Percentiles rank a stretch among this genome's conserved stretches.
These are phyloP conservation scores for Blastobotrys peoriensis DNA, from an alignment of 805 yeast genomes.

Conservation along the genomic window DNA sequence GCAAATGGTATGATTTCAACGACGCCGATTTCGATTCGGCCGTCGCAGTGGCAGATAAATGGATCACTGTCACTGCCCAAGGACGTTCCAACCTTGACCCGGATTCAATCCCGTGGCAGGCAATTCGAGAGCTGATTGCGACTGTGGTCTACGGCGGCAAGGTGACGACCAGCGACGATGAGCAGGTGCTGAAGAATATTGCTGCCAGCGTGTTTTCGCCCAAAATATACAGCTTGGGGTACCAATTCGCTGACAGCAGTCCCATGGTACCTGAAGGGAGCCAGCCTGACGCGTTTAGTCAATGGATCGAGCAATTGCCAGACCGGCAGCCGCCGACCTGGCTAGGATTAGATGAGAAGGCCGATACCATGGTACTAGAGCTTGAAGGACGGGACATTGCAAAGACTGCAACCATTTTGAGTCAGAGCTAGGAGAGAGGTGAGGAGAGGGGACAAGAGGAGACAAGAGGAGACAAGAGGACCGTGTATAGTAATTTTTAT, in stretches of 20 bases:
- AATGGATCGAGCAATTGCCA: constrained; percentile 53
- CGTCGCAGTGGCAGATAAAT: constrained; percentile 36
- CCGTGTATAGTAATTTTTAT: too few relatives aligned
- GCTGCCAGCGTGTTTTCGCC: constrained; percentile 12
- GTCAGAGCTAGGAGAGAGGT: too few relatives aligned
- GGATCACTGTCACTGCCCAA: constrained; percentile 29
- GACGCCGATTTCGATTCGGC: constrained; percentile 63
- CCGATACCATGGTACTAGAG: constrained; percentile 32
- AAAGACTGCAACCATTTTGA: too few relatives aligned
- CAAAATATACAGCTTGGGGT: constrained; percentile 29
- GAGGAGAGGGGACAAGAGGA: too few relatives aligned
- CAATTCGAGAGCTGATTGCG: constrained; percentile 44
- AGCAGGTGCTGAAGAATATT: constrained; percentile 15
- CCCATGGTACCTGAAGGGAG: constrained; percentile 41
- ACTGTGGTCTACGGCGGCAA: constrained; percentile 55
- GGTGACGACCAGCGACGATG: constrained; percentile 24
- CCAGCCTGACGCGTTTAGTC: constrained; percentile 28
- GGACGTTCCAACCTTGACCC: constrained; percentile 39
- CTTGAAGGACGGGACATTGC: constrained; percentile 14
- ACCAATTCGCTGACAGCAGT: constrained; percentile 22
- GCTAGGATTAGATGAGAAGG: constrained; percentile 44
- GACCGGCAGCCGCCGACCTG: constrained; percentile 46
- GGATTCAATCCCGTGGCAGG: constrained; percentile 48
- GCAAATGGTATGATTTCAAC: constrained; percentile 58
- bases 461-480: too few relatives aligned